Conservation (phyloP, 2,329 filamentous ascomycete genomes). For the Penicillium sp. region DNA sequence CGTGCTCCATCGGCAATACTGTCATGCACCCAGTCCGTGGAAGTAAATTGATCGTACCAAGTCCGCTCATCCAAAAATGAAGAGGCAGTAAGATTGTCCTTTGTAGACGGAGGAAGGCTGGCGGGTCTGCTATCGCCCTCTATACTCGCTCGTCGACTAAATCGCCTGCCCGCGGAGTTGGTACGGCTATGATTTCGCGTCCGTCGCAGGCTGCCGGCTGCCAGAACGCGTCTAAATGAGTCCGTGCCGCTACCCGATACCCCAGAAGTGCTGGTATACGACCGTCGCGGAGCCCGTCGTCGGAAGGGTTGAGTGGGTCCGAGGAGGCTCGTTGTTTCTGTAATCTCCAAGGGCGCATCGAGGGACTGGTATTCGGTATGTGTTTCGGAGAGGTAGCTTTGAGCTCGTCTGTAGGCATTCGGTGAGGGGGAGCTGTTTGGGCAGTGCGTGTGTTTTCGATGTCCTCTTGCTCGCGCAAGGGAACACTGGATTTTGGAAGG, state of each 20-base stretch:
- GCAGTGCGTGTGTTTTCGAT: conserved; percentile 12
- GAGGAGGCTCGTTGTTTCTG: conserved; percentile 39
- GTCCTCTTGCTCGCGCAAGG: conserved; percentile 17
- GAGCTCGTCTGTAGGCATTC: conserved; percentile 30
- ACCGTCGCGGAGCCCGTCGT: conserved; percentile 29
- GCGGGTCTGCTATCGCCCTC: conserved; percentile 42
- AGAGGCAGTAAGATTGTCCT: conserved; percentile 55
- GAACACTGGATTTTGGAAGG: conserved; percentile 22
- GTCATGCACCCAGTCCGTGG: conserved; percentile 97
- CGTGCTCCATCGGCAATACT: conserved; percentile 92
- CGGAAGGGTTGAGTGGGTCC: conserved; percentile 18
- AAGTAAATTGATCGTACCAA: conserved; percentile 98
- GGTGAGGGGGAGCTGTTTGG: conserved; percentile 39
- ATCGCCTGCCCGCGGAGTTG: conserved; percentile 52
- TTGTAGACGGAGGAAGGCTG: conserved; percentile 42
- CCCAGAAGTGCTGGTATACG: conserved; percentile 38
- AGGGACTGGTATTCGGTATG: conserved; percentile 34
- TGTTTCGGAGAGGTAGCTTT: conserved; percentile 31
- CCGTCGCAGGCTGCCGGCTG: conserved; percentile 38
- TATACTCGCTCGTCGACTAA: conserved; percentile 55
- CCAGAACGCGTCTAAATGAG: conserved; percentile 35
- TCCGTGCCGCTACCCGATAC: conserved; percentile 36
- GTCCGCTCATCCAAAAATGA: conserved; percentile 78
- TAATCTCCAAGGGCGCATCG: conserved; percentile 29
- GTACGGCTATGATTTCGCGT: conserved; percentile 49